phyloP scores from a whole-genome alignment of 345 rosid genomes.

The Lumnitzera racemosa region DNA sequence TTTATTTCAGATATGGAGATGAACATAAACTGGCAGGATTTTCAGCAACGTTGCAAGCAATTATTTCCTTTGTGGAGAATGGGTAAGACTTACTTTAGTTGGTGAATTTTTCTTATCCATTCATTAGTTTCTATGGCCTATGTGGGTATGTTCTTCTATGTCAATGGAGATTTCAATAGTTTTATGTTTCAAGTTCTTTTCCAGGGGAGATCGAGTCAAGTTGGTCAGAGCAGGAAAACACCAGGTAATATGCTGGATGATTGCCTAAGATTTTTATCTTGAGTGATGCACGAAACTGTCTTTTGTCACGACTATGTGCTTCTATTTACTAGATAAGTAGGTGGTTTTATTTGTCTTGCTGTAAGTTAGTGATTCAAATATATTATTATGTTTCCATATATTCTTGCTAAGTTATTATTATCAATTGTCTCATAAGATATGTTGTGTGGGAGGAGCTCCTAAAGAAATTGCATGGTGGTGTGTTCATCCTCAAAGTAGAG shows the following conservation, averaged over 20 bases:
- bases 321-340: no score
- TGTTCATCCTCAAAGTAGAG: neutral
- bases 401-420: neutral
- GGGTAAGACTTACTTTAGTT: slow-evolving; percentile 36
- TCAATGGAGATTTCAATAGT: neutral
- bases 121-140: slow-evolving; percentile 1
- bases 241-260: slow-evolving; percentile 41
- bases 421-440: neutral
- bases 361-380: neutral
- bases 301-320: no score
- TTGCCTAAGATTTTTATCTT: no score
- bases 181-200: slow-evolving; percentile 19
- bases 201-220: slow-evolving; percentile 75
- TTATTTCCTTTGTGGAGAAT: slow-evolving; percentile 96
- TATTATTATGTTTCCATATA: no score
- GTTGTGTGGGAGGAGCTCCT: neutral
- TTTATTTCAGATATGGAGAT: slow-evolving; percentile 73
- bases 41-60: slow-evolving; percentile 98
- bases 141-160: neutral
- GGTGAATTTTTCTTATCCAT: slow-evolving; percentile 5
- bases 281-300: no score
- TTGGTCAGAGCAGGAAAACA: slow-evolving; percentile 86
- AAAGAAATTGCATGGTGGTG: neutral
- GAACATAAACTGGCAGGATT: slow-evolving; percentile 98
- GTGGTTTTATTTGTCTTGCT: slow-evolving; percentile 2